A percentile compares a stretch with the other conserved stretches of the same genome.
phyloP scores from a whole-genome alignment of 2,329 filamentous ascomycete genomes.

The Diplodia sapinea region DNA sequence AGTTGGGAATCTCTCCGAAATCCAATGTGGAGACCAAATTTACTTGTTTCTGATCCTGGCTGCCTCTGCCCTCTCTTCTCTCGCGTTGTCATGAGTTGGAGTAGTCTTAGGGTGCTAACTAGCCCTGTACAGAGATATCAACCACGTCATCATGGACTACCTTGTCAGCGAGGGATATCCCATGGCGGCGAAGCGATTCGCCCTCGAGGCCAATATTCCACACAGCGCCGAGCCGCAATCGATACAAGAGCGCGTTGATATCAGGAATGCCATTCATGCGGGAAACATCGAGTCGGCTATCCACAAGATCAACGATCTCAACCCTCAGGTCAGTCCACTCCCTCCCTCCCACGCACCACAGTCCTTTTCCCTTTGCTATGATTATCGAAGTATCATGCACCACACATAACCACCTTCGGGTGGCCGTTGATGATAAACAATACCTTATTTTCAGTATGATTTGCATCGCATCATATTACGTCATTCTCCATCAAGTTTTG shows the following conservation, averaged over 20 bases:
- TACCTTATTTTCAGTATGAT: slow-evolving; percentile 89
- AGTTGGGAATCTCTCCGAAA: slow-evolving; percentile 99
- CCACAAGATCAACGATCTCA: slow-evolving; percentile 83
- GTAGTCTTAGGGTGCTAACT: slow-evolving; percentile 36
- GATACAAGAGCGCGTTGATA: slow-evolving; percentile 79
- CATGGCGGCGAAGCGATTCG: slow-evolving; percentile 89
- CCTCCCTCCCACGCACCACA: background rate
- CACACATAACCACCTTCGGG: slow-evolving; percentile 91
- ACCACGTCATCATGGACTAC: slow-evolving; percentile 94
- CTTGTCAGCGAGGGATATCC: slow-evolving; percentile 95
- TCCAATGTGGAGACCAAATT: slow-evolving; percentile 87
- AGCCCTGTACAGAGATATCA: slow-evolving; percentile 76
- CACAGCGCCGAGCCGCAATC: slow-evolving; percentile 73
- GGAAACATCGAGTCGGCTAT: slow-evolving; percentile 88
- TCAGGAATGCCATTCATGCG: slow-evolving; percentile 81
- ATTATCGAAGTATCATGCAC: slow-evolving; percentile 99
- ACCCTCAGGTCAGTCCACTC: slow-evolving; percentile 76
- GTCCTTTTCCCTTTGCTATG: slow-evolving; percentile 64
- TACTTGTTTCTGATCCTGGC: slow-evolving; percentile 72
- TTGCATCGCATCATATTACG: slow-evolving; percentile 46
- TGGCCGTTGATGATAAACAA: slow-evolving; percentile 77
- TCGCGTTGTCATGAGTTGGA: slow-evolving; percentile 32
- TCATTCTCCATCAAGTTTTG: background rate
- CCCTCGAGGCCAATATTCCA: slow-evolving; percentile 86
- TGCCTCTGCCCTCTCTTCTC: slow-evolving; percentile 33